Evolutionary conservation across 192 early-diverging fungal species (phyloP), one percentile per base, ranked within the genome.

Genomic region (Coemansia biformis): DNA sequence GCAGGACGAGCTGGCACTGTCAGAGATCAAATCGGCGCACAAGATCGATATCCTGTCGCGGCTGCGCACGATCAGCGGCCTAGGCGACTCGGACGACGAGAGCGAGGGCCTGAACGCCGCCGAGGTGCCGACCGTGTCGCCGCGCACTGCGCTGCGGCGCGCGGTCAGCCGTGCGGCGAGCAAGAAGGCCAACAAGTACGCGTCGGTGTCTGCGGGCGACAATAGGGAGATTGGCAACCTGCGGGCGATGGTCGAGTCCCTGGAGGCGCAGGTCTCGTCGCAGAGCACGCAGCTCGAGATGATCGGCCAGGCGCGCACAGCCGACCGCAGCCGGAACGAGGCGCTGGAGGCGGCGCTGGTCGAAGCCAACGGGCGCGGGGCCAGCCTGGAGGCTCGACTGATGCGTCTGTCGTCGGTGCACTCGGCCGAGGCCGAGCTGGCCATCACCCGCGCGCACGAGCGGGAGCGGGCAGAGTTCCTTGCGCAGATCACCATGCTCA

Each of bases 1-100:
- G 22, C 51, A 48, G 7, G 66, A 76, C 37, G 74, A 76, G 58
- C 44, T 61, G 18, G 33, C 26, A 16, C 31, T 62, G 32, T 24
- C 40, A 23, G 74, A 76, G 37, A 46, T 34, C 31, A 64, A 66
- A 28, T 46, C 59, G 0, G 66, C 66, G 21, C 66, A 64, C 41
- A 76, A 76, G 47, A 56, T 76, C 37, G 74, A 76, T n/a, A 69
- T 76, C 24, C 49, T 76, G 21, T 53, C 66, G 15, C 66, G 74
- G 4, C 50, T 68, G 31, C 61, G 67, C n/a, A 12, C 45, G 12
- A 9, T 37, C 8, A 47, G 41, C 21, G 24, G 26, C 4, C 29
- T 30, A 9, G 29, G 22, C n/a, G 26, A 50, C 7, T 40, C 43
- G 6, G 50, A 47, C 31, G 39, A 46, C 2, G 64, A 51, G 22